Evolutionary conservation across 345 rosid species (phyloP).

Genomic region (Nephelium lappaceum): DNA sequence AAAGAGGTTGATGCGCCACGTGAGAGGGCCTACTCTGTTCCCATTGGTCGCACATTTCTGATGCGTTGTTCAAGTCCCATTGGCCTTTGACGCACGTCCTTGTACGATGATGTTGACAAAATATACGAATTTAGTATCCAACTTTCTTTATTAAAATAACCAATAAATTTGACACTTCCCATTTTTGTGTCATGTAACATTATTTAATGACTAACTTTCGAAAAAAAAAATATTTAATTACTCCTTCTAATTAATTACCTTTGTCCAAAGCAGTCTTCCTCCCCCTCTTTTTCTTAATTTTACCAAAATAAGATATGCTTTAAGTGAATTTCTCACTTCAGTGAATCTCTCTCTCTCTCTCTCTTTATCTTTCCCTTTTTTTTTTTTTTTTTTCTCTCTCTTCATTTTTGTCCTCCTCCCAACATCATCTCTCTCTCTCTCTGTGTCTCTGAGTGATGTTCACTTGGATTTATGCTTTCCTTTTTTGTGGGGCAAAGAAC

Average conservation of each 20-base stretch:
- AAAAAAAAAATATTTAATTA: too few species aligned
- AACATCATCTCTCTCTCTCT: background rate
- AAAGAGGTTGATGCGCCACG: constrained; percentile 20
- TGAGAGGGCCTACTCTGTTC: background rate
- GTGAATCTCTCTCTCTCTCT: background rate
- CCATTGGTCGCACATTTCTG: background rate
- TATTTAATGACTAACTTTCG: too few species aligned
- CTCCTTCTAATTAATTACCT: background rate
- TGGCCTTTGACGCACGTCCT: constrained; percentile 13
- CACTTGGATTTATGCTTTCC: background rate
- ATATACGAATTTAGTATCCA: background rate
- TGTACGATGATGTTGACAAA: constrained; percentile 33
- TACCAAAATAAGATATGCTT: constrained; percentile 23
- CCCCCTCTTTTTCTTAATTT: background rate
- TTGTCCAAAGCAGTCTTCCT: too few species aligned
- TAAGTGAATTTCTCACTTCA: background rate
- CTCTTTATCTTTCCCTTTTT: background rate
- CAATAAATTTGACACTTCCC: too few species aligned
- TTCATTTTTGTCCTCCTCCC: too few species aligned
- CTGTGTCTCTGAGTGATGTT: background rate
- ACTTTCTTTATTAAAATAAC: background rate
- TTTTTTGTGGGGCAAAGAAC: background rate
- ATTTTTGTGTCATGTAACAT: background rate
- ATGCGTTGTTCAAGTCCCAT: background rate
- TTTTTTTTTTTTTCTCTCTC: too few species aligned